Evolutionary conservation across 352 stramenopile species (phyloP), one percentile per base, ranked within the genome.

Genomic region (Phytophthora fragariae): DNA sequence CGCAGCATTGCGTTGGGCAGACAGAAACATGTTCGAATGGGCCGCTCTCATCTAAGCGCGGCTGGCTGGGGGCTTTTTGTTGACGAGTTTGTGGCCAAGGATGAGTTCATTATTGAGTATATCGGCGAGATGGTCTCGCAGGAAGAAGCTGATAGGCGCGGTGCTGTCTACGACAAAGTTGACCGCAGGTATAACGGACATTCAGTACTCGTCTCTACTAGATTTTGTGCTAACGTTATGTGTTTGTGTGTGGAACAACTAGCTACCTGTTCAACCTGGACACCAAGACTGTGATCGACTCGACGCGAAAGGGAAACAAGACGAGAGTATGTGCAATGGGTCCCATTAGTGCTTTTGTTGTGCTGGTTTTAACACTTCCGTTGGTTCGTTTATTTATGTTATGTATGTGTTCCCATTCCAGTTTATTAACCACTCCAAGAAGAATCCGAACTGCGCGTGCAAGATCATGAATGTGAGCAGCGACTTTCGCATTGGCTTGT

Each of bases 31-130:
- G 75, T 95, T 46, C 84, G 95, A 17, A 70, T 98, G 46, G 93
- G 75, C 17, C 83, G 86, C 31, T 98, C 93, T 8, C 89, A 67
- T 1, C 86, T 98, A 53, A 72, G 81, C 54, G 77, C 84, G 54
- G 92, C 92, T 55, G 95, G 93, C 17, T 99, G 91, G 91, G 97
- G 97, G 6, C 76, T 98, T 9, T 99, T 97, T 70, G 91, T 94
- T 5, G 91, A 97, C 59, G 73, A 97, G 39, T 72, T 75, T 44
- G 81, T 98, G 19, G 86, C 87, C 39, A 98, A 98, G 65, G 93
- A 97, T 37, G 92, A 98, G 65, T 99, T 98, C 70, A 85, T 99
- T 39, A 86, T 94, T 67, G 95, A 99, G 74, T 99, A 99, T 78
- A 89, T 97, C 55, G 97, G 97, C 27, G 97, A 99, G 63, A 87